Percentiles rank a stretch among this genome's conserved stretches.
Conservation (phyloP, 257 asterid species). For the Solanum habrochaites region DNA sequence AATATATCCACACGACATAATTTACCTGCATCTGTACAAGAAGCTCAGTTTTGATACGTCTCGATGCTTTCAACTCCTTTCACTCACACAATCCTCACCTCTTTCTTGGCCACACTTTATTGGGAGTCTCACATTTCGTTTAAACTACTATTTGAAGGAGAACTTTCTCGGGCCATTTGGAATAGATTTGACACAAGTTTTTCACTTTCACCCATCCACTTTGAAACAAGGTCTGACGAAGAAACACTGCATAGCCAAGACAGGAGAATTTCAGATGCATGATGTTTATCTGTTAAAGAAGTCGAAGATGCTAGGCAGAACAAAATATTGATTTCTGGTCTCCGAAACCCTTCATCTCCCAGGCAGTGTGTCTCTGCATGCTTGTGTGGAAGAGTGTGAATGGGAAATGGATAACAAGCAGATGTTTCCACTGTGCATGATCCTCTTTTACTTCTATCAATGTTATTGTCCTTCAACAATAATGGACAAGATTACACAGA, state of each 20-base stretch:
- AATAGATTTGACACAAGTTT: constrained; percentile 73
- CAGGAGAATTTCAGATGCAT: not conserved
- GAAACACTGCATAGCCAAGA: constrained; percentile 35
- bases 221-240: constrained; percentile 75
- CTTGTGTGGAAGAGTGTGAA: not conserved
- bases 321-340: not conserved
- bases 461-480: not conserved
- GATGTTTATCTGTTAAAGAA: not conserved
- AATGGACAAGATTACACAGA: not conserved
- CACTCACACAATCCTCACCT: constrained; percentile 84
- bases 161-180: constrained; percentile 82
- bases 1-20: not conserved
- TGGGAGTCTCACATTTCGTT: constrained; percentile 81
- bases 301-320: not conserved
- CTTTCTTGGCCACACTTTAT: constrained; percentile 65
- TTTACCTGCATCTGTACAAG: constrained; percentile 87
- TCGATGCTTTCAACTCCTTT: too few species aligned
- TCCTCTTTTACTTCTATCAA: not conserved
- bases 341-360: not conserved
- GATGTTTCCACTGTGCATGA: not conserved
- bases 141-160: constrained; percentile 64
- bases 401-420: not conserved
- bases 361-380: not conserved
- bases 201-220: constrained; percentile 93
- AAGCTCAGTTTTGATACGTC: constrained; percentile 70